Evolutionary conservation across 441 rosid species (phyloP).

Genomic region (Pelargonium cotyledonis): DNA sequence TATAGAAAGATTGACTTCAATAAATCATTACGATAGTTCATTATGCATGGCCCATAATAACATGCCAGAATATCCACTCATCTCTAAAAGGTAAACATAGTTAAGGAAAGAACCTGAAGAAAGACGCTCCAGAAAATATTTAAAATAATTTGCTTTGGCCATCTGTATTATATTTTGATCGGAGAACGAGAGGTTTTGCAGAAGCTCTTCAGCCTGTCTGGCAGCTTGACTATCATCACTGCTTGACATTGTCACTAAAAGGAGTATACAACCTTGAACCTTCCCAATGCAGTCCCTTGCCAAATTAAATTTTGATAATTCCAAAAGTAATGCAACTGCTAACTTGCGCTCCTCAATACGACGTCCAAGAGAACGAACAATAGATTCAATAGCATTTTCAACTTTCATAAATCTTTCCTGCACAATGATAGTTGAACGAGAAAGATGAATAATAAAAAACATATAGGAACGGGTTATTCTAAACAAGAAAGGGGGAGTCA

Average conservation of each 20-base stretch:
- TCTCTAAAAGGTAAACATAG: conserved; percentile 13
- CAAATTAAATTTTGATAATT: conserved; percentile 34
- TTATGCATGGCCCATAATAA: background rate
- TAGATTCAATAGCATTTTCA: conserved; percentile 37
- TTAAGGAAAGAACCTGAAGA: conserved; percentile 35
- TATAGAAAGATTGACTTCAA: too few species aligned
- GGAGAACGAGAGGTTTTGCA: conserved; percentile 52
- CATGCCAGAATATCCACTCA: background rate
- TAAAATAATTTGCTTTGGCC: conserved; percentile 64
- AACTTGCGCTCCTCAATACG: conserved; percentile 45
- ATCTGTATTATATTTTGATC: conserved; percentile 47
- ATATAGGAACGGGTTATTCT: background rate
- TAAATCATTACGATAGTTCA: too few species aligned
- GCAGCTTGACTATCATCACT: conserved; percentile 50
- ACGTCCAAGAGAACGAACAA: conserved; percentile 56
- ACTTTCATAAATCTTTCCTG: conserved; percentile 52
- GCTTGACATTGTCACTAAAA: conserved; percentile 54
- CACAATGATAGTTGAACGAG: conserved; percentile 19
- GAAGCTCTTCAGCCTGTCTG: conserved; percentile 40
- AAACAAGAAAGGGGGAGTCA: background rate
- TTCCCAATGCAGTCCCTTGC: conserved; percentile 44
- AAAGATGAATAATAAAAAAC: conserved; percentile 10
- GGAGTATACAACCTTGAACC: conserved; percentile 55
- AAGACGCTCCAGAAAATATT: conserved; percentile 44
- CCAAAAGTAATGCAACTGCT: conserved; percentile 47